Conservation (phyloP, 2,329 filamentous ascomycete genomes). For the Akanthomyces uredinophilus region DNA sequence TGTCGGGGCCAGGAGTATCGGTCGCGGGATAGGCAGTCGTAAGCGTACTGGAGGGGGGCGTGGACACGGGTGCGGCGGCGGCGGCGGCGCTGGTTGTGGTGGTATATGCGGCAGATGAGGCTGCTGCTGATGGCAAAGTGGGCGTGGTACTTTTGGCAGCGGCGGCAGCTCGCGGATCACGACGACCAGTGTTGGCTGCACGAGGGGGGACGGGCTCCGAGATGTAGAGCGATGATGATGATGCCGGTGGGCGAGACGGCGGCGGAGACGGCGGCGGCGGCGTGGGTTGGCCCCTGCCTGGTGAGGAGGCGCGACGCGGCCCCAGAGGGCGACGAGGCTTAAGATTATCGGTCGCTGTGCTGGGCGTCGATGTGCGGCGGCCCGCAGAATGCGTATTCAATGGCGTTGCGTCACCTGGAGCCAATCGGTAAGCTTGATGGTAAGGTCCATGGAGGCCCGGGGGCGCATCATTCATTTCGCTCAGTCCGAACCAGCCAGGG, state of each 20-base stretch:
- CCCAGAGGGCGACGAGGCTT: slow-evolving; percentile 17
- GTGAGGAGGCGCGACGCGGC: slow-evolving; percentile 22
- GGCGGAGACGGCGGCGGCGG: background rate
- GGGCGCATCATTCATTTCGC: slow-evolving; percentile 5
- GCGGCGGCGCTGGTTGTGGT: background rate
- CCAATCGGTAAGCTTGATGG: background rate
- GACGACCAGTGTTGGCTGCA: background rate
- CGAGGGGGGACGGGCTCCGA: background rate
- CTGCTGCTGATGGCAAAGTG: background rate
- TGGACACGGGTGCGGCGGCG: slow-evolving; percentile 17
- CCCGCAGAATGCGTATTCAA: slow-evolving; percentile 4
- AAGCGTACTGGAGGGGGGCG: slow-evolving; percentile 11
- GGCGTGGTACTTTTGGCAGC: background rate
- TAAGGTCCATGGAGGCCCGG: background rate
- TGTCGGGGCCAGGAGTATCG: slow-evolving; percentile 20
- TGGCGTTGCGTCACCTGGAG: slow-evolving; percentile 7
- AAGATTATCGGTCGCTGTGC: slow-evolving; percentile 7
- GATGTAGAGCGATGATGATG: slow-evolving; percentile 12
- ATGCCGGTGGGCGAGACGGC: slow-evolving; percentile 16
- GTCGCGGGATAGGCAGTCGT: slow-evolving; percentile 9
- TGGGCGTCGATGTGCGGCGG: slow-evolving; percentile 11
- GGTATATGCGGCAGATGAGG: background rate
- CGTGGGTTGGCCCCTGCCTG: slow-evolving; percentile 13
- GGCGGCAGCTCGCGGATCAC: background rate
- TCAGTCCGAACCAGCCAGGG: background rate